Evolutionary conservation across 768 basidiomycete species (phyloP).

Genomic region (Termitomyces sp.): DNA sequence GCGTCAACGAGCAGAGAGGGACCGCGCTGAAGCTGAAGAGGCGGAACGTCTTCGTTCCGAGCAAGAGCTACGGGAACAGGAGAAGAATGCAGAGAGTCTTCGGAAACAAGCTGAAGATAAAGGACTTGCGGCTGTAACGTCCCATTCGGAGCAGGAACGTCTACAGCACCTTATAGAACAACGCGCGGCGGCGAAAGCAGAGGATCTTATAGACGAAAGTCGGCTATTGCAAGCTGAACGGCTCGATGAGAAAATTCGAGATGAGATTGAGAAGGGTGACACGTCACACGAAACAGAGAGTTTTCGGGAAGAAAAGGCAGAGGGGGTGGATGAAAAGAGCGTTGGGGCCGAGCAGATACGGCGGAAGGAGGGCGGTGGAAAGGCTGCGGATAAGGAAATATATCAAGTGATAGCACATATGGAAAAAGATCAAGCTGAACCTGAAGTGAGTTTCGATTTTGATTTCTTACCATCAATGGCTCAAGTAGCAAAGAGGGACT

Average conservation of each 20-base stretch:
- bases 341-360: not conserved
- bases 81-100: conserved; percentile 18
- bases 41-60: conserved; percentile 31
- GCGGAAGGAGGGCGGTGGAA: too few species aligned
- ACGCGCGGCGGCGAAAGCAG: not conserved
- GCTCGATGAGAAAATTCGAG: not conserved
- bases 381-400: not conserved
- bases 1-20: conserved; percentile 30
- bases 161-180: not conserved
- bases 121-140: conserved; percentile 18
- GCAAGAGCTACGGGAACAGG: conserved; percentile 26
- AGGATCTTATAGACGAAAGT: not conserved
- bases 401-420: not conserved
- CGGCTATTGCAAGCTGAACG: not conserved
- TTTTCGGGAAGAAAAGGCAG: not conserved
- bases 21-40: conserved; percentile 32
- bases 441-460: not conserved
- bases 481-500: not conserved
- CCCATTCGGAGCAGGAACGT: conserved; percentile 17
- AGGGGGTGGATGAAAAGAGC: not conserved
- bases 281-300: not conserved
- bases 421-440: not conserved
- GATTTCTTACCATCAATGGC: not conserved
- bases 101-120: conserved; percentile 21
- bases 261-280: not conserved